Conservation (phyloP, 1,284 basidiomycete genomes). For the Earliella scabrosa region DNA sequence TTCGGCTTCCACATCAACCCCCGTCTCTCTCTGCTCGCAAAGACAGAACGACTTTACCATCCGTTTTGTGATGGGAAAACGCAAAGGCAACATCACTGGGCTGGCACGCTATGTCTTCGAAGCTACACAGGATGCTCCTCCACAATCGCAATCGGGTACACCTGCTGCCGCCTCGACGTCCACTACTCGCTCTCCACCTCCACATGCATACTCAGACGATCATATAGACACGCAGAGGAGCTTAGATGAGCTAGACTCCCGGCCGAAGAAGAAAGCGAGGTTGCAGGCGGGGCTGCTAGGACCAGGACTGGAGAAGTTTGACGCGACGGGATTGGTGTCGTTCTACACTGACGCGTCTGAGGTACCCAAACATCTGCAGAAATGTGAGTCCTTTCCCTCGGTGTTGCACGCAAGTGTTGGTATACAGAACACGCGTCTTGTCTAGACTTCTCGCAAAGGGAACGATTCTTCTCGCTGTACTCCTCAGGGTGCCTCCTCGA, state of each 20-base stretch:
- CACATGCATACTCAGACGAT: not conserved
- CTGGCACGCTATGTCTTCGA: conserved; percentile 54
- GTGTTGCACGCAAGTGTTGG: not conserved
- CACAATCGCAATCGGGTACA: not conserved
- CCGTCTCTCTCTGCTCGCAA: too few relatives aligned
- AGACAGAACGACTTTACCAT: too few relatives aligned
- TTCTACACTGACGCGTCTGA: conserved; percentile 65
- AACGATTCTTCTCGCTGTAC: conserved; percentile 82
- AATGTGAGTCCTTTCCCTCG: conserved; percentile 64
- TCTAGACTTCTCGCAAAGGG: conserved; percentile 85
- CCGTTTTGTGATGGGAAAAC: conserved; percentile 39
- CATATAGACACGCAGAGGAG: conserved; percentile 1
- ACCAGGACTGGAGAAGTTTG: conserved; percentile 49
- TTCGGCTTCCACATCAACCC: too few relatives aligned
- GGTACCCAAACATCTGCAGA: conserved; percentile 77
- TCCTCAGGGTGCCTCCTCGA: conserved; percentile 80
- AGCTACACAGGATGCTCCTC: conserved; percentile 25
- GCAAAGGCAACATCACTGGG: conserved; percentile 48
- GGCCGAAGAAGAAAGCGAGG: conserved; percentile 39
- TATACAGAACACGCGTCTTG: not conserved
- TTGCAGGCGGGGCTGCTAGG: conserved; percentile 30
- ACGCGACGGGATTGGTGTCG: conserved; percentile 74
- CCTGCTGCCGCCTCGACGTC: not conserved
- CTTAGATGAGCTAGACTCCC: conserved; percentile 4
- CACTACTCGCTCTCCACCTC: not conserved